Percentiles rank a stretch among this genome's conserved stretches.
Evolutionary conservation across 2,329 filamentous ascomycete species (phyloP).

Genomic region (Fusarium sp.): DNA sequence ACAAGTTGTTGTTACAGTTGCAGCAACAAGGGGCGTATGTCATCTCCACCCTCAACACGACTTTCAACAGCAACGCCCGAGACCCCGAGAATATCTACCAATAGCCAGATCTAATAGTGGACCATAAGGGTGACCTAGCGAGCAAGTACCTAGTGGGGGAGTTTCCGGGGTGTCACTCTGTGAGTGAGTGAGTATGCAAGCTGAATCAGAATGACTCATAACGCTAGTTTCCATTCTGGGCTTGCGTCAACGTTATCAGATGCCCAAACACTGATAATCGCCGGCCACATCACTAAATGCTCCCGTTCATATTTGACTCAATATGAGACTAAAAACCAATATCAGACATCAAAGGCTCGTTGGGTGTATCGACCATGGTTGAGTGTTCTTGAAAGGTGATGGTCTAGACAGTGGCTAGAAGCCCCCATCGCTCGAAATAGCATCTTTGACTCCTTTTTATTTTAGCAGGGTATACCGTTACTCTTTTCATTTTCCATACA

Average conservation of each 20-base stretch:
- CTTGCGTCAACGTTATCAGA: not conserved
- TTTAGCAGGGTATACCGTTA: too few species aligned
- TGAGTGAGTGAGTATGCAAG: not conserved
- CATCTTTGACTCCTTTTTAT: too few species aligned
- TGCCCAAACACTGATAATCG: not conserved
- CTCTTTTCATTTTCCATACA: too few species aligned
- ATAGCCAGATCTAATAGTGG: not conserved
- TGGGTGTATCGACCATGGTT: not conserved
- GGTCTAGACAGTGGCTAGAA: not conserved
- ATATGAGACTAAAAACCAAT: not conserved
- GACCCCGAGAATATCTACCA: not conserved
- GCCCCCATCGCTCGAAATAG: too few species aligned
- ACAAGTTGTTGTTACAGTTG: not conserved
- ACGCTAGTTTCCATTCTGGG: not conserved
- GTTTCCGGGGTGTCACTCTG: not conserved
- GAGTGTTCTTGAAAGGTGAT: not conserved
- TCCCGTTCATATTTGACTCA: not conserved
- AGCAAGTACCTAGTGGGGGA: not conserved
- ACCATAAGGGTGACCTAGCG: not conserved
- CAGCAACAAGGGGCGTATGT: not conserved
- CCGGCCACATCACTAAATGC: not conserved
- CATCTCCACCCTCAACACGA: too few species aligned
- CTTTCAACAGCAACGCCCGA: not conserved
- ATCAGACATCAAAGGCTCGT: not conserved
- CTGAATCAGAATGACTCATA: constrained; percentile 1